Percentiles rank a stretch among this genome's conserved stretches.
Conservation (phyloP, 148 eudicot species). For the Camellia granthamiana region DNA sequence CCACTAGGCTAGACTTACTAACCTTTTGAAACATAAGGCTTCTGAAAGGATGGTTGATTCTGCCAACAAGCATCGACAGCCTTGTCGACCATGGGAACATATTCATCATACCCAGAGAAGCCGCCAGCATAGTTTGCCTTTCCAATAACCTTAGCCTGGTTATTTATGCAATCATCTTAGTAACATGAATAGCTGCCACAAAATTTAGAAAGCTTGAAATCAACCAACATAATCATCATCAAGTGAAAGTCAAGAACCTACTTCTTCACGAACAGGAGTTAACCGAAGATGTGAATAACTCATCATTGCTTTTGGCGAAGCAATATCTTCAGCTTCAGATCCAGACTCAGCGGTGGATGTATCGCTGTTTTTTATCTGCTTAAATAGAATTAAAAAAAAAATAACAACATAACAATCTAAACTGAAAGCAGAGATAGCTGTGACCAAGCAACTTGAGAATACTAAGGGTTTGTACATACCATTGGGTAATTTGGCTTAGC, state of each 20-base stretch:
- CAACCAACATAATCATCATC: neutral
- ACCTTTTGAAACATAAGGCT: slow-evolving; percentile 56
- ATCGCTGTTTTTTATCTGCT: slow-evolving; percentile 84
- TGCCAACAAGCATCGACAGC: slow-evolving; percentile 91
- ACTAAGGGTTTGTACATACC: slow-evolving; percentile 53
- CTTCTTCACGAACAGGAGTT: slow-evolving; percentile 75
- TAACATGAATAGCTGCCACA: neutral
- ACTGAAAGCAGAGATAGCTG: neutral
- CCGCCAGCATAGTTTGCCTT: slow-evolving; percentile 49
- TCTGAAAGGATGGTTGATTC: slow-evolving; percentile 60
- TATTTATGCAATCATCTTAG: slow-evolving; percentile 5
- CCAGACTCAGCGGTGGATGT: slow-evolving; percentile 69
- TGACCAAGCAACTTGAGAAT: neutral
- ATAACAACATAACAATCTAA: slow-evolving; percentile 1
- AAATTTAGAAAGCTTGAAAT: neutral
- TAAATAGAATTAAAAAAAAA: slow-evolving; percentile 13
- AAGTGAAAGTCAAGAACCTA: slow-evolving; percentile 25
- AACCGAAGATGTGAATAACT: slow-evolving; percentile 50
- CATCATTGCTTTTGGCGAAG: slow-evolving; percentile 76
- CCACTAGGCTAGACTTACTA: slow-evolving; percentile 9
- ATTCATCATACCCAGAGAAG: slow-evolving; percentile 85
- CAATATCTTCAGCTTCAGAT: slow-evolving; percentile 30
- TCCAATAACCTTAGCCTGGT: slow-evolving; percentile 76
- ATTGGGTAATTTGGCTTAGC: slow-evolving; percentile 57
- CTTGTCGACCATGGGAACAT: slow-evolving; percentile 97